These are phyloP conservation scores for Phytophthora vignae DNA, from an alignment of 352 stramenopile genomes.

Conservation along the genomic window DNA sequence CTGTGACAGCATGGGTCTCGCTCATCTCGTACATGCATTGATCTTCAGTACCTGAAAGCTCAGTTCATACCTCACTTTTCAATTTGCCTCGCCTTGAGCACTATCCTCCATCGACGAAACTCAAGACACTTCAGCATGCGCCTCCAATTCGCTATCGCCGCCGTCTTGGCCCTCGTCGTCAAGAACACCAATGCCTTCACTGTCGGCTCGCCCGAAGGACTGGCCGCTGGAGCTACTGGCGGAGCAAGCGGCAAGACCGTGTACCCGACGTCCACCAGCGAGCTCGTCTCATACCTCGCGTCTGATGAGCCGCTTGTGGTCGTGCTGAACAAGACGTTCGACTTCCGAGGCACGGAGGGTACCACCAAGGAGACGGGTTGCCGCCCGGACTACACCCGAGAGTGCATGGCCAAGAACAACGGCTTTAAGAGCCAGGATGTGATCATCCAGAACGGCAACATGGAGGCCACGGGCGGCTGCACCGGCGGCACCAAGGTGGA, in stretches of 20 bases:
- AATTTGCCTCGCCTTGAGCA: background rate
- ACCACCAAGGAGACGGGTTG: constrained; percentile 45
- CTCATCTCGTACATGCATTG: too few species aligned
- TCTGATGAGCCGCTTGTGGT: constrained; percentile 35
- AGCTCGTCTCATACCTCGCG: constrained; percentile 46
- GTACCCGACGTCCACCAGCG: constrained; percentile 35
- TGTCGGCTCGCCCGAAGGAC: constrained; percentile 26
- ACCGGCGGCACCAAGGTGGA: constrained; percentile 36
- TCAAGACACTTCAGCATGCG: background rate
- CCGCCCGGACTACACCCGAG: constrained; percentile 37
- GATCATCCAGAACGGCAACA: constrained; percentile 47
- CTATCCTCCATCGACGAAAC: background rate
- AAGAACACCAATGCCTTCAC: constrained; percentile 25
- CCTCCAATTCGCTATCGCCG: background rate
- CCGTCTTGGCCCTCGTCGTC: constrained; percentile 9
- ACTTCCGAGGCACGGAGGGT: constrained; percentile 49
- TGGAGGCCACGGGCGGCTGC: constrained; percentile 55
- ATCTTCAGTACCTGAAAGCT: too few species aligned
- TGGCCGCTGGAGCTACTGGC: constrained; percentile 40
- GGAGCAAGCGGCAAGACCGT: constrained; percentile 36
- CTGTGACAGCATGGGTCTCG: too few species aligned
- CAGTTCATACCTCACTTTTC: background rate
- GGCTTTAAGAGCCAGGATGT: constrained; percentile 53
- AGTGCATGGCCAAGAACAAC: constrained; percentile 55
- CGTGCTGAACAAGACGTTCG: constrained; percentile 47